These are phyloP conservation scores for Echeveria elegans DNA, from an alignment of 164 flowering plant genomes.

Conservation along the genomic window DNA sequence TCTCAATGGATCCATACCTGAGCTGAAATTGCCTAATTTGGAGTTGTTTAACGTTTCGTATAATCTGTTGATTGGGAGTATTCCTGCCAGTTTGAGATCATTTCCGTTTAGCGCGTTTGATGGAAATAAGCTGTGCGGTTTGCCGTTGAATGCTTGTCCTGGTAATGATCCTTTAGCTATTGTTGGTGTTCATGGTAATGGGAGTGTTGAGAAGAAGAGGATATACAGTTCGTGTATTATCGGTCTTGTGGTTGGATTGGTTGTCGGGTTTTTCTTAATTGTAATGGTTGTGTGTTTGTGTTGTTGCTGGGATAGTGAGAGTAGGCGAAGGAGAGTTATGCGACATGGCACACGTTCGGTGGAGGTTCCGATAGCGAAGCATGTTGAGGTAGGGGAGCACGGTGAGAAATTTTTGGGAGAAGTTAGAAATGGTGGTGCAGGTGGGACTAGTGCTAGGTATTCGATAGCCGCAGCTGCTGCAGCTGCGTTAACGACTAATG, in stretches of 20 bases:
- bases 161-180: background rate
- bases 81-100: background rate
- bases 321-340: too few relatives aligned
- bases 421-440: background rate
- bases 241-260: background rate
- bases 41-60: background rate
- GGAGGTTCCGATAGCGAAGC: background rate
- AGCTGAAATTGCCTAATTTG: background rate
- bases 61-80: background rate
- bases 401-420: background rate
- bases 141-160: background rate
- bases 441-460: background rate
- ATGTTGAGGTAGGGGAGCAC: background rate
- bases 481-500: background rate
- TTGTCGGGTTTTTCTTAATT: background rate
- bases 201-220: background rate
- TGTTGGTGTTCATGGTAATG: background rate
- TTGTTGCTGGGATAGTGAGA: background rate
- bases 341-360: background rate
- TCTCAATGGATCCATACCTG: constrained; percentile 1
- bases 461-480: background rate
- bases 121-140: background rate
- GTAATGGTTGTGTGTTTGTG: background rate
- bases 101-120: background rate
- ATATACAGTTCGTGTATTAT: background rate